A percentile compares a stretch with the other conserved stretches of the same genome.
These are phyloP conservation scores for Urtica urens DNA, from an alignment of 306 rosid genomes.

Conservation along the genomic window DNA sequence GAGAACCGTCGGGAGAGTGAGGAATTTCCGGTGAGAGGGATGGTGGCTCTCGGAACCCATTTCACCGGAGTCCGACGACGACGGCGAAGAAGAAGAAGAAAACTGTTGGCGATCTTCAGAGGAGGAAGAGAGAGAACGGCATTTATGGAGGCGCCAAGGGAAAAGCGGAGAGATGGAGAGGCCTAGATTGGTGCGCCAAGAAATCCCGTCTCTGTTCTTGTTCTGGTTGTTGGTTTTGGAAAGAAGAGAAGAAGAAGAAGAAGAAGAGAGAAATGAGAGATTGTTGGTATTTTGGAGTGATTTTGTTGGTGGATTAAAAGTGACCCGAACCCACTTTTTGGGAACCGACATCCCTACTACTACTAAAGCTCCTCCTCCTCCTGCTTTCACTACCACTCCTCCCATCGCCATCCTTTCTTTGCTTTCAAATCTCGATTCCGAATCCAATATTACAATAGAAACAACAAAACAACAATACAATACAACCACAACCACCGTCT, in stretches of 20 bases:
- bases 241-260: background rate
- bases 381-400: too few relatives aligned
- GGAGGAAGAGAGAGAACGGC: background rate
- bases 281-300: background rate
- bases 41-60: constrained; percentile 40
- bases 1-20: constrained; percentile 76
- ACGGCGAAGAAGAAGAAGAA: constrained; percentile 6
- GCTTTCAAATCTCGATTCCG: too few relatives aligned
- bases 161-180: too few relatives aligned
- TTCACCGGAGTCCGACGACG: constrained; percentile 21
- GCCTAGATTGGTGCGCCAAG: too few relatives aligned
- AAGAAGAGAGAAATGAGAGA: background rate
- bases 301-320: background rate
- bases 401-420: too few relatives aligned
- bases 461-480: too few relatives aligned
- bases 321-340: background rate
- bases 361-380: too few relatives aligned
- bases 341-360: background rate
- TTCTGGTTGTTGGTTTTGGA: too few relatives aligned
- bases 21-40: constrained; percentile 43
- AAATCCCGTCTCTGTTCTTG: too few relatives aligned
- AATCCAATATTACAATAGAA: too few relatives aligned
- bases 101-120: background rate
- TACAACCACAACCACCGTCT: too few relatives aligned
- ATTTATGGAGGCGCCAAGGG: background rate